These are phyloP conservation scores for Mycena amicta DNA, from an alignment of 768 basidiomycete species.

Conservation along the genomic window DNA sequence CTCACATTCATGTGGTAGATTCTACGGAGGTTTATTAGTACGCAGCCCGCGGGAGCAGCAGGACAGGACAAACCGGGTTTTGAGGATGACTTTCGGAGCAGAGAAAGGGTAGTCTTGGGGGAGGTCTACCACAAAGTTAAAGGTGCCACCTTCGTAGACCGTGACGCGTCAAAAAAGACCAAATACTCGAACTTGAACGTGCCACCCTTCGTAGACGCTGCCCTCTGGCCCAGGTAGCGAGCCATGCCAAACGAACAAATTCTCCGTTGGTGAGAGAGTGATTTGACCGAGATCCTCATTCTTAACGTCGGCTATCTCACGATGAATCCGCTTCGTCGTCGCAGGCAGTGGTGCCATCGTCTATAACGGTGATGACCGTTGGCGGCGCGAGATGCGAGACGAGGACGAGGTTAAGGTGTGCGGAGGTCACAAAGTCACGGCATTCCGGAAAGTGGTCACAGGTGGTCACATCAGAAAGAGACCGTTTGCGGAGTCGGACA, in stretches of 20 bases:
- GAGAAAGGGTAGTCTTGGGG: slow-evolving; percentile 86
- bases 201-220: slow-evolving; percentile 81
- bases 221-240: slow-evolving; percentile 82
- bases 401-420: no score
- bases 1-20: slow-evolving; percentile 87
- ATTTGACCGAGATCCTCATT: slow-evolving; percentile 83
- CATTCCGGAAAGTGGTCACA: no score
- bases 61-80: slow-evolving; percentile 63
- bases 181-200: no score
- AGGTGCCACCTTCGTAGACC: no score
- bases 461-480: no score
- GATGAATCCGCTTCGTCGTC: slow-evolving; percentile 81
- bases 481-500: no score
- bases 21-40: no score
- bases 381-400: no score
- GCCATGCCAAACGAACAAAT: slow-evolving; percentile 74
- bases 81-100: slow-evolving; percentile 75
- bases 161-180: no score
- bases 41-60: no score
- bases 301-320: slow-evolving; percentile 78
- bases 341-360: slow-evolving; percentile 32
- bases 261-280: slow-evolving; percentile 63
- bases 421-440: no score
- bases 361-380: no score
- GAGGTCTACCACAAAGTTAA: slow-evolving; percentile 42